Base-by-base conservation (phyloP, 202 grass and related monocot species). In the Hordeum pubiflorum region DNA sequence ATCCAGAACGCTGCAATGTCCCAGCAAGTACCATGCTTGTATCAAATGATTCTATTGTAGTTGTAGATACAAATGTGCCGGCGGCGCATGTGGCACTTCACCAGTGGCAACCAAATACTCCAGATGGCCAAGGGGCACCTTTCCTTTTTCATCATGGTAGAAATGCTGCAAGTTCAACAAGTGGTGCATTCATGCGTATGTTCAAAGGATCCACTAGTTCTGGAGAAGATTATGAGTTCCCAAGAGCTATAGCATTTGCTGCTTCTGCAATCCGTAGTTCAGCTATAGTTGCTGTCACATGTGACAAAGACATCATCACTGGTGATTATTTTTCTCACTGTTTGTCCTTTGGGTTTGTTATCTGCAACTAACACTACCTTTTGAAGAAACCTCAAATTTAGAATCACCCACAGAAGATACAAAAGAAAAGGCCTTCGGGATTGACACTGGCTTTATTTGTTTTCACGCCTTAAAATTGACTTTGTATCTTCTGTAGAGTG, bases 91-190 rank as follows among this genome's bases (percentile, higher is more conserved):
- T 98, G 74, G 96, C 96, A 81, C 89, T 91, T 88, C 96, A 98
- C 80, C 88, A 82, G 54, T 98, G 92, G 96, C 96, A 98, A 76
- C 92, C 96, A 76, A 98, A 95, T 82, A 98, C 96, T 82, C 96
- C 96, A 65, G 92, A 98, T 83, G 96, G 92, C 33, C 96, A 94
- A 68, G 96, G 96, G 72, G 90, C 89, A 83, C 96, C 96, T 81
- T 98, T 95, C 83, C 88, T 93, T 62, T 98, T 98, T 85, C 87
- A 93, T 87, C 92, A 87, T 58, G 92, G 90, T 62, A 91, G 89
- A 88, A 73, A 81, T 80, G 64, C 76, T 52, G 72, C 59, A 7
- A 95, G 55, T 85, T 93, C 89, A 83, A 87, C 89, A 39, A 64
- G 92, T 71, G 85, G 96, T 13, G 85, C 96, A 52, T 81, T 98